Percentiles rank a stretch among this genome's conserved stretches.
Evolutionary conservation across 306 rosid species (phyloP).

Genomic region (Rosa chinensis): DNA sequence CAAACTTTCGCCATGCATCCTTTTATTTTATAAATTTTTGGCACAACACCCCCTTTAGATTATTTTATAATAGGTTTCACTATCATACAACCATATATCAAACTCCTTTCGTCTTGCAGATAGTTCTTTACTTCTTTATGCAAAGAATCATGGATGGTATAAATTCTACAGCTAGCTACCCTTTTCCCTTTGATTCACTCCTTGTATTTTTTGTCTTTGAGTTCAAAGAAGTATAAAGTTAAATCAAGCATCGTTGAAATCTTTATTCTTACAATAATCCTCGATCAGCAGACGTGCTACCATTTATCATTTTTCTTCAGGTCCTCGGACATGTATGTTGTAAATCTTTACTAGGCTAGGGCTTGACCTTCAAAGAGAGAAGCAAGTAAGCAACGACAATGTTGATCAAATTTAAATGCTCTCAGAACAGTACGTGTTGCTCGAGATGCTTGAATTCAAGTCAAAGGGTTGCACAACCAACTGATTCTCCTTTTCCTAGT

Average conservation of each 20-base stretch:
- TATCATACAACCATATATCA: slow-evolving; percentile 31
- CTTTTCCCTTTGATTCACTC: slow-evolving; percentile 8
- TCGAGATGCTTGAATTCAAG: not conserved
- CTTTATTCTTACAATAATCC: not conserved
- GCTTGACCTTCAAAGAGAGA: slow-evolving; percentile 3
- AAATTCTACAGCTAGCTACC: slow-evolving; percentile 4
- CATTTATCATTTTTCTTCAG: not conserved
- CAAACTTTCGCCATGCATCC: slow-evolving; percentile 43
- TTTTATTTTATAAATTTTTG: slow-evolving; percentile 30
- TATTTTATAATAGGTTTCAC: slow-evolving; percentile 23
- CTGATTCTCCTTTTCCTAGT: not conserved
- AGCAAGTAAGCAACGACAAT: not conserved
- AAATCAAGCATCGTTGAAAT: not conserved
- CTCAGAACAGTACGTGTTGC: not conserved
- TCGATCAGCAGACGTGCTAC: not conserved
- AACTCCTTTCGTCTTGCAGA: slow-evolving; percentile 14
- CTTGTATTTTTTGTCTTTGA: not conserved
- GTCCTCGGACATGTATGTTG: not conserved
- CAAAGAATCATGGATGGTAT: slow-evolving; percentile 14
- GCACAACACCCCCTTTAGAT: slow-evolving; percentile 9
- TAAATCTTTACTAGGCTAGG: not conserved
- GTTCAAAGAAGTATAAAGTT: slow-evolving; percentile 2
- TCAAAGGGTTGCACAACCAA: not conserved
- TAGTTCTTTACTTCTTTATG: slow-evolving; percentile 17
- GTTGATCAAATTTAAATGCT: not conserved